Percentiles rank a stretch among this genome's conserved stretches.
phyloP scores from a whole-genome alignment of 2,329 filamentous ascomycete species.

The Stylonectria norvegica region DNA sequence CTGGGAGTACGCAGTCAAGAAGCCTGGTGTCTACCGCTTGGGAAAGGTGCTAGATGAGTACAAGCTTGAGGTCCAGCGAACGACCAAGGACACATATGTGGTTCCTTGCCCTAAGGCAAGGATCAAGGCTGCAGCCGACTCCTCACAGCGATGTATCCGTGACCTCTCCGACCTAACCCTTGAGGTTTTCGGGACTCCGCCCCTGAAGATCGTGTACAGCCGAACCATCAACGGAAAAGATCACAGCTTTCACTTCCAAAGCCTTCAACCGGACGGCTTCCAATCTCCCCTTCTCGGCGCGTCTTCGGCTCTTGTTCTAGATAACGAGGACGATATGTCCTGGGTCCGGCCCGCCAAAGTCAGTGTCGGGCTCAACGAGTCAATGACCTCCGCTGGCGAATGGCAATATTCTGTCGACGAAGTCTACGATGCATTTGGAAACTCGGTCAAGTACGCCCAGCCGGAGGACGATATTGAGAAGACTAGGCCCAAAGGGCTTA shows the following conservation, averaged over 20 bases:
- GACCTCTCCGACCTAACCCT: constrained; percentile 84
- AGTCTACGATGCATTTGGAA: constrained; percentile 86
- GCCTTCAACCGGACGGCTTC: constrained; percentile 84
- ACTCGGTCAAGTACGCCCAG: constrained; percentile 71
- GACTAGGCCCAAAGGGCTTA: constrained; percentile 58
- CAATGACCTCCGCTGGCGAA: constrained; percentile 70
- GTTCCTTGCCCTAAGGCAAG: constrained; percentile 79
- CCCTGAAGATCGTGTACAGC: constrained; percentile 89
- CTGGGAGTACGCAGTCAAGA: constrained; percentile 73
- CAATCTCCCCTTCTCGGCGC: constrained; percentile 70
- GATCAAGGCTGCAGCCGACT: constrained; percentile 58
- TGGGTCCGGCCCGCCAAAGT: constrained; percentile 79
- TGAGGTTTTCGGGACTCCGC: constrained; percentile 83
- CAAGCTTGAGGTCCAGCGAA: constrained; percentile 83
- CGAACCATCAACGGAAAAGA: constrained; percentile 80
- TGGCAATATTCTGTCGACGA: constrained; percentile 93
- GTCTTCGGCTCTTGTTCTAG: constrained; percentile 57
- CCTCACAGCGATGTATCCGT: constrained; percentile 71
- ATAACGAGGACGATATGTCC: constrained; percentile 63
- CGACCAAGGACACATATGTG: constrained; percentile 73
- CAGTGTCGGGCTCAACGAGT: constrained; percentile 83
- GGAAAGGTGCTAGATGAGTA: constrained; percentile 87
- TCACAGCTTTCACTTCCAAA: constrained; percentile 85
- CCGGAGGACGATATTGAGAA: constrained; percentile 67
- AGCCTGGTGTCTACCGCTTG: constrained; percentile 82